Evolutionary conservation across 208 protist genomes (phyloP), one percentile per base, ranked within the genome.

Genomic region (Wallacemonas sp.): DNA sequence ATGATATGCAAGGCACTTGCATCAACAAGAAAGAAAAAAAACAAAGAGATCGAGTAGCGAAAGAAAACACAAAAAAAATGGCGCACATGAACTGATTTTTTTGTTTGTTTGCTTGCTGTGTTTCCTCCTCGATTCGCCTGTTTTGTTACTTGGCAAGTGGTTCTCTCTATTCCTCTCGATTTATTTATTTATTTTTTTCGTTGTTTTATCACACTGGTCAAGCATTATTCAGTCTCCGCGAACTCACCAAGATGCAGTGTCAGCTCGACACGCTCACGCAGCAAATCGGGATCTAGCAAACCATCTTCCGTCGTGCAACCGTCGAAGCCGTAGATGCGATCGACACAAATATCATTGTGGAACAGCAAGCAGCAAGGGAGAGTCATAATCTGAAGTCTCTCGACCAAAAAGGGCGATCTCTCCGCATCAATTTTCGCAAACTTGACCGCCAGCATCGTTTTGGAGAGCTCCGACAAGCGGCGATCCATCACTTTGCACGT

Each of bases 371-470:
- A 83, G 68, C 88, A 92, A 15, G 97, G 97, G 62, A 99, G 74
- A 33, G 96, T 93, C 54, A 81, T 82, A 39, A 99, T 80, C 31
- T 74, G 70, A 24, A 99, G 80, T 34, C 97, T 96, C 49, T 86
- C 75, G 22, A 98, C 91, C 61, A 98, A 90, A 73, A 99, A 99
- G 12, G 90, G 90, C 12, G 96, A 83, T 46, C 93, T 83, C 68
- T 97, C 91, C 15, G 95, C 97, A 63, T 98, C 90, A 17, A 98
- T 91, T 63, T 97, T 97, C 19, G 97, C 82, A 72, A 99, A 98
- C 64, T 93, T 97, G 42, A 97, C 85, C 22, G 75, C 49, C 26
- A 97, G 34, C 66, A 98, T 75, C 54, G 66, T 54, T 47, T 80
- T 75, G 19, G 93, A 70, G 4, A 99, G 66, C 46, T 90, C 86